Evolutionary conservation across 2,329 filamentous ascomycete genomes (phyloP), one percentile per base, ranked within the genome.

Genomic region (Taxawa tesnikishii): DNA sequence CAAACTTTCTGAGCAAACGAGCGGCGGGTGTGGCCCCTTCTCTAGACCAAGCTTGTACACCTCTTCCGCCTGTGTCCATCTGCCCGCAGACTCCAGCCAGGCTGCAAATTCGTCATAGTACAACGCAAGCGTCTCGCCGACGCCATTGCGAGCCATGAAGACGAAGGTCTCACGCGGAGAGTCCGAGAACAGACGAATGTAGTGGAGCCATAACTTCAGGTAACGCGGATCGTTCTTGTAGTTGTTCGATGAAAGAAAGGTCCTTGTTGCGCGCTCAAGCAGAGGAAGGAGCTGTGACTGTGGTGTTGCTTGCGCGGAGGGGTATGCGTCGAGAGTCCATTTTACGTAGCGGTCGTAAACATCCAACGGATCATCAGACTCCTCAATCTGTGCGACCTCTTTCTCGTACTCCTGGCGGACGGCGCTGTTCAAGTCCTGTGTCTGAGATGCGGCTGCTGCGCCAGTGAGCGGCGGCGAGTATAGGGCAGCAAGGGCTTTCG

Each of bases 41-140:
- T 94, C 83, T 33, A 98, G 79, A 2, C 90, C 90, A 42, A 94
- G 65, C 45, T 79, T 77, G 54, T 92, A 96, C 1, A 98, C 82
- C 55, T 98, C 90, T 46, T 94, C 85, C 1, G 90, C 88, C 55
- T 98, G 90, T 14, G 67, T 70, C 81, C 84, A 94, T 41, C 88
- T 69, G 10, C 76, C 81, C 5, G 78, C 81, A 21, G 74, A 68
- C 60, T 98, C 90, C 5, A 98, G 65, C 83, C 87, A 96, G 2
- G 75, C 80, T 1, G 90, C 87, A 51, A 93, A 98, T 50, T 96
- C 90, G 54, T 98, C 90, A 57, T 98, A 98, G 56, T 85, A 98
- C 3, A 96, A 64, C 2, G 90, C 90, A 3, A 98, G 69, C 1
- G 69, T 66, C 49, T 94, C 85, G 38, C 88, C 90, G 38, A 98